These are phyloP conservation scores for Fennellomyces sp. DNA, from an alignment of 371 early-diverging fungal genomes.

Conservation along the genomic window DNA sequence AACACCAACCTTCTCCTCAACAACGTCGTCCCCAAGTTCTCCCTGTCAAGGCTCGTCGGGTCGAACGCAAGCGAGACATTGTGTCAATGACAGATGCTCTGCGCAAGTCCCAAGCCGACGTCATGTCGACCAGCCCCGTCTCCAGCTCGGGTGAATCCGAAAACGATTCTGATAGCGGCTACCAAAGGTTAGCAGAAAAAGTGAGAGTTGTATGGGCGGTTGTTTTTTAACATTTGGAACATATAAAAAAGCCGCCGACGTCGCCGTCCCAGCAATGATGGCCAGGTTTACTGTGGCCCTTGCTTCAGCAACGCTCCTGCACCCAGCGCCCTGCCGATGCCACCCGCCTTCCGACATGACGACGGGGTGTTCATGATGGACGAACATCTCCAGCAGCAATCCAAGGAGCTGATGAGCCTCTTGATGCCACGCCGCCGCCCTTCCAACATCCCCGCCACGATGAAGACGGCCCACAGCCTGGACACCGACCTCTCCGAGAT, in stretches of 20 bases:
- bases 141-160: constrained; percentile 4
- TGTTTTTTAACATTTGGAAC: background rate
- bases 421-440: constrained; percentile 16
- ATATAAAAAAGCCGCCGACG: constrained; percentile 5
- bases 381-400: constrained; percentile 34
- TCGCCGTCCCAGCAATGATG: constrained; percentile 6
- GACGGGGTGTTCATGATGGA: constrained; percentile 17
- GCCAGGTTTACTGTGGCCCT: constrained; percentile 74
- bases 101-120: background rate
- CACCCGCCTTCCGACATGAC: constrained; percentile 54
- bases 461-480: constrained; percentile 7
- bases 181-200: background rate
- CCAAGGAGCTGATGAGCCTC: constrained; percentile 32
- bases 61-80: constrained; percentile 16
- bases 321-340: constrained; percentile 74
- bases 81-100: constrained; percentile 18
- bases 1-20: background rate
- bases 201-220: background rate
- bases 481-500: constrained; percentile 43
- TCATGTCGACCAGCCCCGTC: background rate
- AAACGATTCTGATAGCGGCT: background rate
- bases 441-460: background rate
- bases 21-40: constrained; percentile 6
- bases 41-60: constrained; percentile 20
- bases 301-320: constrained; percentile 84